Evolutionary conservation across 2,329 filamentous ascomycete genomes (phyloP).

Genomic region (Colletotrichum limetticola): DNA sequence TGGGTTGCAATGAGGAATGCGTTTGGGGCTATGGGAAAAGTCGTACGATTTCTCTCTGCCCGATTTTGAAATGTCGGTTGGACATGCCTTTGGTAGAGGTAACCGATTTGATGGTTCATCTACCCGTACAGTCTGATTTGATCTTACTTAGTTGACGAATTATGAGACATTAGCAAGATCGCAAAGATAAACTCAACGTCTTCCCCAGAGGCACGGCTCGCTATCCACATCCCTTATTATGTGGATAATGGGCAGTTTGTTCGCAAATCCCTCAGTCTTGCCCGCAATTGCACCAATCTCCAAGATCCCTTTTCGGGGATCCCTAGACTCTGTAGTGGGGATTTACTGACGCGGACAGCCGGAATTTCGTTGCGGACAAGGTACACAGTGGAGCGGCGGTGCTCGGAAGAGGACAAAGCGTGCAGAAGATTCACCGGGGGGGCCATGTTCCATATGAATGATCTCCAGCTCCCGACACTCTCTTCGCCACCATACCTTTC

Average conservation of each 20-base stretch:
- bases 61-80: not conserved
- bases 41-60: not conserved
- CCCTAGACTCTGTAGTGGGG: conserved; percentile 5
- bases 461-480: conserved; percentile 12
- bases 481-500: not conserved
- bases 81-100: not conserved
- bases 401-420: conserved; percentile 14
- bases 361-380: not conserved
- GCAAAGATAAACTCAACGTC: conserved; percentile 12
- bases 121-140: not conserved
- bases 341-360: conserved; percentile 3
- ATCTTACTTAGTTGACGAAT: not conserved
- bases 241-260: conserved; percentile 4
- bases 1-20: not conserved
- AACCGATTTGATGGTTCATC: not conserved
- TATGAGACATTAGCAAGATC: not conserved
- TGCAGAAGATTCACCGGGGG: conserved; percentile 8
- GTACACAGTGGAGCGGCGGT: conserved; percentile 1
- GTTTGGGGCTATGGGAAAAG: not conserved
- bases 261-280: conserved; percentile 7
- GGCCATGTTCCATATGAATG: conserved; percentile 4
- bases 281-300: not conserved
- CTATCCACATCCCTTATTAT: conserved; percentile 21
- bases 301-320: not conserved
- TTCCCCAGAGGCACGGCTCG: not conserved